phyloP scores from a whole-genome alignment of 352 stramenopile genomes.

The Stramenopiles sp. region DNA sequence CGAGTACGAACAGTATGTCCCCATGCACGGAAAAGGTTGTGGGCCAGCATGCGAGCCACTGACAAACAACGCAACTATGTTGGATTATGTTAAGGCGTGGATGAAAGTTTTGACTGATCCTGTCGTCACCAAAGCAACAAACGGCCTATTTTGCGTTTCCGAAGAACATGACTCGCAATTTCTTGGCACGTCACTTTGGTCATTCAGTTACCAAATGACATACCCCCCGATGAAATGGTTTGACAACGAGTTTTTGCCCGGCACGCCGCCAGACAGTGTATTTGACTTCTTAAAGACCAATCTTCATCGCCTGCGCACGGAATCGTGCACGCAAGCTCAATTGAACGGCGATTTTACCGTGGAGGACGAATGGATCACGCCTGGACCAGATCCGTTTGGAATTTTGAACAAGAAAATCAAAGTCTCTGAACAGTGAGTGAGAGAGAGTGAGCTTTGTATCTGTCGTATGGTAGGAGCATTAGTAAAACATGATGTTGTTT shows the following conservation, averaged over 20 bases:
- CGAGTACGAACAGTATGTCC: conserved; percentile 5
- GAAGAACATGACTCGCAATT: conserved; percentile 12
- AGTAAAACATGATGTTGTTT: no score
- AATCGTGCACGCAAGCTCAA: conserved; percentile 9
- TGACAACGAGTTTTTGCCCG: conserved; percentile 7
- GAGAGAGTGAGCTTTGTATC: no score
- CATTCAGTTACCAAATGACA: conserved; percentile 10
- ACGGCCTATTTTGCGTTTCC: background rate
- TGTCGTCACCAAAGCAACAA: conserved; percentile 13
- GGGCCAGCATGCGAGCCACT: background rate
- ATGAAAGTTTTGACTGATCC: conserved; percentile 10
- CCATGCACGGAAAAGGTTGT: conserved; percentile 9
- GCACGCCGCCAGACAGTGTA: background rate
- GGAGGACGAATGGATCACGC: conserved; percentile 6
- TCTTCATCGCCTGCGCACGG: background rate
- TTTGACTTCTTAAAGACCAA: conserved; percentile 11
- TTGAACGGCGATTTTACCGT: conserved; percentile 7
- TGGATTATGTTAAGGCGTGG: conserved; percentile 3
- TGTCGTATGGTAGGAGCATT: no score
- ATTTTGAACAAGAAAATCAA: no score
- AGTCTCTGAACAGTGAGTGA: no score
- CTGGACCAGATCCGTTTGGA: no score
- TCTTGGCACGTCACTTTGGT: background rate
- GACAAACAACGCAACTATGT: conserved; percentile 3
- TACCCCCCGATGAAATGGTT: conserved; percentile 12